Conservation (phyloP, 1,139 yeast species). For the Candida tetrigidarum region DNA sequence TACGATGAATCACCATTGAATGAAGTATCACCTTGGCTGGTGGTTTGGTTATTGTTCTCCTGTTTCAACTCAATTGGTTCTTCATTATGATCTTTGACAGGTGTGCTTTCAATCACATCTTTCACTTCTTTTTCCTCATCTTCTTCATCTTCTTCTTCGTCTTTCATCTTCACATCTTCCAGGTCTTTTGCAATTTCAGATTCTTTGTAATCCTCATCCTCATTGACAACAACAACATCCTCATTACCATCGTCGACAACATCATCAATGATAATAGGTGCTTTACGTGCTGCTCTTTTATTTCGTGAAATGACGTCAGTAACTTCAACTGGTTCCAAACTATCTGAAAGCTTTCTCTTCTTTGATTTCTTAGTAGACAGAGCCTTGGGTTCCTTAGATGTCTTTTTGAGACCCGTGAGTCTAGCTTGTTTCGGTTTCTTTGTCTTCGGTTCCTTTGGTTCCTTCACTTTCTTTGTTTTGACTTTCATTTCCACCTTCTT, state of each 20-base stretch:
- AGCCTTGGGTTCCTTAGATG: background rate
- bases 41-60: background rate
- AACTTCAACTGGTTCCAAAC: constrained; percentile 2
- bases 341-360: constrained; percentile 3
- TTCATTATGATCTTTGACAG: background rate
- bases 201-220: constrained; percentile 2
- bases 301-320: background rate
- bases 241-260: background rate
- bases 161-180: constrained; percentile 2
- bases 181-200: constrained; percentile 3
- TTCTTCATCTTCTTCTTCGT: constrained; percentile 7
- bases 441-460: background rate
- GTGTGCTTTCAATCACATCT: background rate
- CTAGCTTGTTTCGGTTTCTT: constrained; percentile 4
- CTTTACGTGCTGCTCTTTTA: constrained; percentile 5
- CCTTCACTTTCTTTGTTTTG: background rate
- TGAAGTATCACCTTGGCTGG: background rate
- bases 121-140: too few species aligned
- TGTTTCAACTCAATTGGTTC: background rate
- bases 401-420: constrained; percentile 1
- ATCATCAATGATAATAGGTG: constrained; percentile 1
- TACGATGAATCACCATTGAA: background rate
- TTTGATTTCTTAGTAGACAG: constrained; percentile 11
- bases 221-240: too few species aligned
- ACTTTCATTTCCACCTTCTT: constrained; percentile 15